A percentile compares a stretch with the other conserved stretches of the same genome.
These are phyloP conservation scores for Dalbergia oliveri DNA, from an alignment of 306 rosid genomes.

Conservation along the genomic window DNA sequence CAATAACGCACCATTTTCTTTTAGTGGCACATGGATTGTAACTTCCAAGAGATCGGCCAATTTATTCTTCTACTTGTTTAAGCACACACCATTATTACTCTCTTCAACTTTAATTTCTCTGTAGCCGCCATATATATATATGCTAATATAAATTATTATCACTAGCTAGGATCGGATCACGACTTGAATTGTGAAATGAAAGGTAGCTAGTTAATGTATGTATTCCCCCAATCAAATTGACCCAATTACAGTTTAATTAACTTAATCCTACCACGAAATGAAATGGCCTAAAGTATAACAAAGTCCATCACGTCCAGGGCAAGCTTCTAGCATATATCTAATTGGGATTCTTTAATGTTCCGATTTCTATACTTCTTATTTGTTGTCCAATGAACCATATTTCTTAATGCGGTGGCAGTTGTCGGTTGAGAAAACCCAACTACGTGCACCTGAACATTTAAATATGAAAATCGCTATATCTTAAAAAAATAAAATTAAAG, in stretches of 20 bases:
- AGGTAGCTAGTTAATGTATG: not conserved
- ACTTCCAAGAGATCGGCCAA: not conserved
- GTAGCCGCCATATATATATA: not conserved
- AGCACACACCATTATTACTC: not conserved
- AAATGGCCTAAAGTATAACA: not conserved
- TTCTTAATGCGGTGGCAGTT: not conserved
- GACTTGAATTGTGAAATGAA: not conserved
- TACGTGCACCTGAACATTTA: no score
- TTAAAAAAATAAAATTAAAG: no score
- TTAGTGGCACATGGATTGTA: not conserved
- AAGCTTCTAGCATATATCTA: no score
- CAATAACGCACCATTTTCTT: not conserved
- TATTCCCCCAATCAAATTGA: not conserved
- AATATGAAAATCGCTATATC: no score
- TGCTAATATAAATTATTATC: not conserved
- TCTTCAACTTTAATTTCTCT: not conserved
- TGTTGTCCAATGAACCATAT: not conserved
- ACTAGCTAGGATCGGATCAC: not conserved
- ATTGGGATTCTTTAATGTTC: no score
- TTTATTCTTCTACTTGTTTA: not conserved
- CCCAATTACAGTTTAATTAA: no score
- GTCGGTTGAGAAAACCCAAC: no score
- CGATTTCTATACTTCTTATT: not conserved
- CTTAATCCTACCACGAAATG: no score
- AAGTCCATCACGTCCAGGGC: not conserved